Evolutionary conservation across 1,284 basidiomycete genomes (phyloP).

Genomic region (Volvariella volvacea): DNA sequence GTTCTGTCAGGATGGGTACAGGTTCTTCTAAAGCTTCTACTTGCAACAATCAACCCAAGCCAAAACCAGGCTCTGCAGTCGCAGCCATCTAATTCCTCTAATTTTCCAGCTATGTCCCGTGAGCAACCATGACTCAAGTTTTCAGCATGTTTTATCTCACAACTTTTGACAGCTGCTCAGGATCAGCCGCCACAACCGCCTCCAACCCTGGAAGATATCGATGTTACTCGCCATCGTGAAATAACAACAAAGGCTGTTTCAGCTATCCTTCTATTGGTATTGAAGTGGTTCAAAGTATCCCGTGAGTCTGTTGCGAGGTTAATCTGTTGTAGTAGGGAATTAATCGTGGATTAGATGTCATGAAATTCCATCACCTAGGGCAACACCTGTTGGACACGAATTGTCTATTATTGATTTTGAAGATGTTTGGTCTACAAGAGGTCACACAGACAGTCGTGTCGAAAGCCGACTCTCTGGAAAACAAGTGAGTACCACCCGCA

Average conservation of each 20-base stretch:
- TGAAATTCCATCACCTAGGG: conserved; percentile 98
- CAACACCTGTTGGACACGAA: conserved; percentile 95
- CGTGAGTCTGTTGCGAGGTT: conserved; percentile 46
- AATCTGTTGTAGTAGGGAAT: conserved; percentile 2
- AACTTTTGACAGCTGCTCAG: conserved; percentile 35
- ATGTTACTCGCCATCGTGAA: conserved; percentile 93
- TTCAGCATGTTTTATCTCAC: conserved; percentile 5
- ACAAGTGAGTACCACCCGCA: conserved; percentile 74
- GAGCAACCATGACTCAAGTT: too few relatives aligned
- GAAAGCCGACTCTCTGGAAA: conserved; percentile 84
- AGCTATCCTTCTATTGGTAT: conserved; percentile 81
- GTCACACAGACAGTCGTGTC: conserved; percentile 78
- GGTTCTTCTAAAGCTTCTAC: conserved; percentile 81
- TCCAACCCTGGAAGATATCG: conserved; percentile 89
- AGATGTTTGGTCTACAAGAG: conserved; percentile 98
- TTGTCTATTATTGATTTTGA: conserved; percentile 88
- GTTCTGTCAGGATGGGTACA: conserved; percentile 83
- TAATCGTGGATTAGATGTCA: conserved; percentile 58
- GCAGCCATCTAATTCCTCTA: conserved; percentile 54
- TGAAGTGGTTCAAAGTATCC: conserved; percentile 99
- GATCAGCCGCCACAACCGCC: conserved; percentile 61
- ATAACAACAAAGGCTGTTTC: conserved; percentile 97
- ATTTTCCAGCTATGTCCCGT: conserved; percentile 50
- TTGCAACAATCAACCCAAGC: conserved; percentile 68
- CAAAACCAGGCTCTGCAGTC: conserved; percentile 43